phyloP scores from a whole-genome alignment of 495 filamentous ascomycete species.

The Neurospora tetrasperma region DNA sequence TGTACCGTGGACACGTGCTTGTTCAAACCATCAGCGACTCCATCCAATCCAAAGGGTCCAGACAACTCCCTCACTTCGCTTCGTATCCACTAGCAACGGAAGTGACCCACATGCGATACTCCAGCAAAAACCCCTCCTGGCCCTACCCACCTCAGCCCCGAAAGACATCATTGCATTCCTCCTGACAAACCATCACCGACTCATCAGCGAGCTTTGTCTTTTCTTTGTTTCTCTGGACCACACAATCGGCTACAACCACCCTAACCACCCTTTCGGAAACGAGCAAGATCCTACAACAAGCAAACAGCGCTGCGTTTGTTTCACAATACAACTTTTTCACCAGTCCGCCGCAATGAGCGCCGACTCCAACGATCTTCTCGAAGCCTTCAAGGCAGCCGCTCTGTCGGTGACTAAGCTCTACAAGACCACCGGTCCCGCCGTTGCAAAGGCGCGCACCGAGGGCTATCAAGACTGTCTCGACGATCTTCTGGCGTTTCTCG shows the following conservation, averaged over 20 bases:
- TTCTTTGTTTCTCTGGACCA: background rate
- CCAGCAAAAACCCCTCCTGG: background rate
- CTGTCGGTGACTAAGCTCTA: conserved; percentile 94
- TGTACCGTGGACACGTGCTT: background rate
- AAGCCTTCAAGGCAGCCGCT: conserved; percentile 84
- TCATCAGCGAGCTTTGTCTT: background rate
- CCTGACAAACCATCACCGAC: conserved; percentile 1
- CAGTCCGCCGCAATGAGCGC: conserved; percentile 14
- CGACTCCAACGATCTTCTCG: conserved; percentile 69
- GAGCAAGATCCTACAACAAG: background rate
- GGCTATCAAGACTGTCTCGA: conserved; percentile 95
- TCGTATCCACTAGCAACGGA: background rate
- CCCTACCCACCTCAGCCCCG: background rate
- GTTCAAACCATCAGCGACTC: background rate
- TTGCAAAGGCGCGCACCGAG: conserved; percentile 58
- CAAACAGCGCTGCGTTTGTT: background rate
- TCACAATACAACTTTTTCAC: background rate
- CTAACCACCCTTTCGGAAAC: background rate
- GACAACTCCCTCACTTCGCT: background rate
- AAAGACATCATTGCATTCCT: background rate
- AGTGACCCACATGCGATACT: background rate
- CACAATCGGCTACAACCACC: background rate
- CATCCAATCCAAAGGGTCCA: background rate
- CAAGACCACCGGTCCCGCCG: conserved; percentile 71
- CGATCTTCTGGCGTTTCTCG: conserved; percentile 74